Evolutionary conservation across 2,329 filamentous ascomycete genomes (phyloP), one percentile per base, ranked within the genome.

Genomic region (Rhynchosporium graminicola): DNA sequence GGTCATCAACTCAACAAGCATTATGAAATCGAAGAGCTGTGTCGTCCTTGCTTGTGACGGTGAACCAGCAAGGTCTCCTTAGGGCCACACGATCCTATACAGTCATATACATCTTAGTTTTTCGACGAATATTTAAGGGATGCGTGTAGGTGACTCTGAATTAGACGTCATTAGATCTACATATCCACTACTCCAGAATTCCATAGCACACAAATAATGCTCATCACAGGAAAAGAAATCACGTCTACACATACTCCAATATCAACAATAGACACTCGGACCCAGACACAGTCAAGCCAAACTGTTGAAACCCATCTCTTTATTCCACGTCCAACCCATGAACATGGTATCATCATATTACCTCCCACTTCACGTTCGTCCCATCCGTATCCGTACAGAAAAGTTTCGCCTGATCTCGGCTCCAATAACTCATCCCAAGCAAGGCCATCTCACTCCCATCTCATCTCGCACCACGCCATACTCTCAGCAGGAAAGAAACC

Each of bases 331-430:
- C 36, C 65, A 58, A 66, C 52, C 8, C 33, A 54, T 38, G 20
- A 59, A 65, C 61, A 62, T 63, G 65, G 54, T 64, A 64, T 42
- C 36, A 20, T 42, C 63, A 64, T 68, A 71, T 71, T 71, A 69
- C 58, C 67, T 68, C 60, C 65, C 62, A 57, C 61, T 45, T 28
- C n/a, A 50, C 56, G 42, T 40, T 20, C 26, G 3, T 10, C 38
- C 40, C 59, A 52, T 38, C 5, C 45, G 12, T 69, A 67, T 67
- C 67, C 69, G 67, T 70, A 70, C 65, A 68, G 38, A 62, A 38
- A 58, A 9, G 15, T 10, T 38, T 6, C 33, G 33, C 9, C 33
- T 36, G 33, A 9, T 40, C 33, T 54, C 50, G 26, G 13, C 33
- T 12, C n/a, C n/a, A 36, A 1, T 40, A 26, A 8, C 50, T 38